Evolutionary conservation across 139 green algal species (phyloP).

Genomic region (Dunaliella primolecta): DNA sequence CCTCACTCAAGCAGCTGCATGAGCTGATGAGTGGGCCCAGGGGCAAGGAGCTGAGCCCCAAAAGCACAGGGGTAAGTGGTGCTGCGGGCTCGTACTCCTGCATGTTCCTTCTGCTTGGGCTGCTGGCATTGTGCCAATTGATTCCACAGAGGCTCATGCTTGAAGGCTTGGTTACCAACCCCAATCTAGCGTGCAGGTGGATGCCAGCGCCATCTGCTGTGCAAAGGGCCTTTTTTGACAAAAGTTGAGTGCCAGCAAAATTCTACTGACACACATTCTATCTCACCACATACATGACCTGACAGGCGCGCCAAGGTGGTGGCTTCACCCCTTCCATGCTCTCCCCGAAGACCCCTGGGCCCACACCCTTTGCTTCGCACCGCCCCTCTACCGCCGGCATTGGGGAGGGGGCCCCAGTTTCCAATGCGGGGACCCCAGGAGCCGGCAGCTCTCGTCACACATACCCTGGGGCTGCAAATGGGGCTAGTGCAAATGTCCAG

Average conservation of each 20-base stretch:
- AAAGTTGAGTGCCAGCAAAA: no score
- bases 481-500: not conserved
- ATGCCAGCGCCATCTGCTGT: no score
- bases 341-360: not conserved
- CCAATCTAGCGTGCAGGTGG: no score
- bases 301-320: not conserved
- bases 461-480: not conserved
- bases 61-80: not conserved
- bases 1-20: constrained; percentile 31
- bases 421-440: not conserved
- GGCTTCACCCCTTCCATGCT: not conserved
- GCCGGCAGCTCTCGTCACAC: not conserved
- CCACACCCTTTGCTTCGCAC: not conserved
- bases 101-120: no score
- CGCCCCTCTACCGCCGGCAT: not conserved
- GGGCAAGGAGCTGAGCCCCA: constrained; percentile 13
- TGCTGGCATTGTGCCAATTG: no score
- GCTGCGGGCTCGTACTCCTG: no score
- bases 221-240: no score
- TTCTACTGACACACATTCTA: no score
- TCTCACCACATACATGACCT: no score
- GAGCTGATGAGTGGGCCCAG: constrained; percentile 32
- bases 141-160: no score
- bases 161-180: no score
- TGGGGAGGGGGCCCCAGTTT: no score